A percentile compares a stretch with the other conserved stretches of the same genome.
phyloP scores from a whole-genome alignment of 2,329 filamentous ascomycete species.

The Onygenales sp. region DNA sequence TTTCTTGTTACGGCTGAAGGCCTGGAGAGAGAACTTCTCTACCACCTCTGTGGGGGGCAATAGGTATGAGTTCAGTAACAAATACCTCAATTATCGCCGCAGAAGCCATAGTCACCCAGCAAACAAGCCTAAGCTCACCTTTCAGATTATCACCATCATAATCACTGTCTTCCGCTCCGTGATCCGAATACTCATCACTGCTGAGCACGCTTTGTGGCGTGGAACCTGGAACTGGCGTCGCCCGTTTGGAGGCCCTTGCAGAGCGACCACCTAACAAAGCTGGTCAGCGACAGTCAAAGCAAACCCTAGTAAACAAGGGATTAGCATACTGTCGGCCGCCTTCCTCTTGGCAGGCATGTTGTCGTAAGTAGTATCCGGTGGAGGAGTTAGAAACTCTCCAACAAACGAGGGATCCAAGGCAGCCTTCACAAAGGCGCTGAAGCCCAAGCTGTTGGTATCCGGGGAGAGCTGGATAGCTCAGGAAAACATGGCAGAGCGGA shows the following conservation, averaged over 20 bases:
- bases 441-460: too few relatives aligned
- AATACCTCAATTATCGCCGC: constrained; percentile 2
- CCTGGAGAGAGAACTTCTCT: constrained; percentile 45
- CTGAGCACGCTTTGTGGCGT: constrained; percentile 38
- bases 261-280: constrained; percentile 32
- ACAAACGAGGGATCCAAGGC: too few relatives aligned
- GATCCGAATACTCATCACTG: constrained; percentile 50
- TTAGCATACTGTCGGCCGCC: constrained; percentile 44
- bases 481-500: too few relatives aligned
- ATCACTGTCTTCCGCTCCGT: constrained; percentile 40
- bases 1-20: constrained; percentile 41
- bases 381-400: background rate
- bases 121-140: constrained; percentile 22
- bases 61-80: background rate
- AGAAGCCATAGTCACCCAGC: constrained; percentile 6
- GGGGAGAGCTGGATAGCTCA: too few relatives aligned
- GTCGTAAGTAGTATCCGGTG: background rate
- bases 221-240: constrained; percentile 36
- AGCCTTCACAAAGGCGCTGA: too few relatives aligned
- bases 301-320: constrained; percentile 12
- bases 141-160: constrained; percentile 37
- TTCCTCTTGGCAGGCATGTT: constrained; percentile 65
- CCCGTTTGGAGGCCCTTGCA: constrained; percentile 39
- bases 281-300: constrained; percentile 13
- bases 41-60: constrained; percentile 31